Evolutionary conservation across 1,284 basidiomycete genomes (phyloP).

Genomic region (Pholiota adiposa): DNA sequence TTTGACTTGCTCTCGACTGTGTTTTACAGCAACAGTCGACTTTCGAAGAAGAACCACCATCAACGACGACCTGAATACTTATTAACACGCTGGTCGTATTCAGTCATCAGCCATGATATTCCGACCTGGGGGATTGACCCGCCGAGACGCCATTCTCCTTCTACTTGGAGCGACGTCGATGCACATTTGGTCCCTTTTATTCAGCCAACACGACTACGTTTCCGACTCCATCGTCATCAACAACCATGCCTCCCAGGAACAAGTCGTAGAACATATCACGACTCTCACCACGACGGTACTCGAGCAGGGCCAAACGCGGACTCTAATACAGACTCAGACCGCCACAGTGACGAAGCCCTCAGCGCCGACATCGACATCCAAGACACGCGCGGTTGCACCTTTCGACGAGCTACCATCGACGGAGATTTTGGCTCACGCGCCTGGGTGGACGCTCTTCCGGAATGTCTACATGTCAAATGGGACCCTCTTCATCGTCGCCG

Average conservation of each 20-base stretch:
- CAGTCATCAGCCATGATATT: slow-evolving; percentile 19
- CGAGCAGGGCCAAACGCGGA: slow-evolving; percentile 9
- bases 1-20: not conserved
- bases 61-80: not conserved
- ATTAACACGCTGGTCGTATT: slow-evolving; percentile 1
- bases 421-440: slow-evolving; percentile 60
- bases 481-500: slow-evolving; percentile 65
- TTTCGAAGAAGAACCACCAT: not conserved
- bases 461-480: slow-evolving; percentile 83
- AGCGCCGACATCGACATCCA: slow-evolving; percentile 15
- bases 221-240: slow-evolving; percentile 40
- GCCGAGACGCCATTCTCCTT: slow-evolving; percentile 33
- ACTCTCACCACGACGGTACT: slow-evolving; percentile 6
- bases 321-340: slow-evolving; percentile 20
- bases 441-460: slow-evolving; percentile 82
- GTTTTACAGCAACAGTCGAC: not conserved
- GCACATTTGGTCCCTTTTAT: slow-evolving; percentile 50
- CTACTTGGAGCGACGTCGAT: slow-evolving; percentile 38
- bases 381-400: slow-evolving; percentile 14
- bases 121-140: slow-evolving; percentile 25
- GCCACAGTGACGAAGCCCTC: slow-evolving; percentile 19
- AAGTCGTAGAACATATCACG: not conserved
- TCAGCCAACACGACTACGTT: slow-evolving; percentile 29
- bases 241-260: slow-evolving; percentile 28
- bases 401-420: slow-evolving; percentile 50